Conservation (phyloP, 805 yeast species). For the Torulaspora delbrueckii region DNA sequence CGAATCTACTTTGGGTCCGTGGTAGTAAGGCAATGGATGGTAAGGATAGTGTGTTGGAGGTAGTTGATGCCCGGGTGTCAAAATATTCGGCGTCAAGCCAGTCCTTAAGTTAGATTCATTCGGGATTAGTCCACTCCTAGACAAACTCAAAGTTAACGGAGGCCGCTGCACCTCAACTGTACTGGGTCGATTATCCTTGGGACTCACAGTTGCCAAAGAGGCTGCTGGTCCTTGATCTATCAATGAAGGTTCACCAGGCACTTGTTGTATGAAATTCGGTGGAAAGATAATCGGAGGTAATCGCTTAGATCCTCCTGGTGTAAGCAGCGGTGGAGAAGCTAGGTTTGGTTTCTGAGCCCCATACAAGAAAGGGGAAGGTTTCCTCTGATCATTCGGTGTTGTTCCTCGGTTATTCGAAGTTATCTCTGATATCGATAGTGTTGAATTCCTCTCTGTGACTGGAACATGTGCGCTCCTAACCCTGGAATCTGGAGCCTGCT, state of each 20-base stretch:
- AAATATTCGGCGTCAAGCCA: slow-evolving; percentile 61
- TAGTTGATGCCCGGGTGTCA: slow-evolving; percentile 22
- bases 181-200: background rate
- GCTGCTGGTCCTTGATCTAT: background rate
- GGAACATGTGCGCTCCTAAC: background rate
- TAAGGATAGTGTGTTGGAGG: slow-evolving; percentile 9
- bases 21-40: slow-evolving; percentile 19
- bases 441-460: slow-evolving; percentile 4
- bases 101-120: slow-evolving; percentile 68
- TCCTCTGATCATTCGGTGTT: slow-evolving; percentile 3
- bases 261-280: slow-evolving; percentile 15
- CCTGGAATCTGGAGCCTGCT: background rate
- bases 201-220: background rate
- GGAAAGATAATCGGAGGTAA: slow-evolving; percentile 41
- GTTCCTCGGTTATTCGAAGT: slow-evolving; percentile 14
- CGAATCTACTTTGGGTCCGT: slow-evolving; percentile 1
- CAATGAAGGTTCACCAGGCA: background rate
- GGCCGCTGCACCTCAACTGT: slow-evolving; percentile 14
- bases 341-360: slow-evolving; percentile 25
- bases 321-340: slow-evolving; percentile 42
- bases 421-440: slow-evolving; percentile 3
- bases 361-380: slow-evolving; percentile 6
- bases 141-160: slow-evolving; percentile 24
- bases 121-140: slow-evolving; percentile 63
- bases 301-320: slow-evolving; percentile 55